Evolutionary conservation across 1,284 basidiomycete genomes (phyloP), one percentile per base, ranked within the genome.

Genomic region (Phellinidium pouzarii): DNA sequence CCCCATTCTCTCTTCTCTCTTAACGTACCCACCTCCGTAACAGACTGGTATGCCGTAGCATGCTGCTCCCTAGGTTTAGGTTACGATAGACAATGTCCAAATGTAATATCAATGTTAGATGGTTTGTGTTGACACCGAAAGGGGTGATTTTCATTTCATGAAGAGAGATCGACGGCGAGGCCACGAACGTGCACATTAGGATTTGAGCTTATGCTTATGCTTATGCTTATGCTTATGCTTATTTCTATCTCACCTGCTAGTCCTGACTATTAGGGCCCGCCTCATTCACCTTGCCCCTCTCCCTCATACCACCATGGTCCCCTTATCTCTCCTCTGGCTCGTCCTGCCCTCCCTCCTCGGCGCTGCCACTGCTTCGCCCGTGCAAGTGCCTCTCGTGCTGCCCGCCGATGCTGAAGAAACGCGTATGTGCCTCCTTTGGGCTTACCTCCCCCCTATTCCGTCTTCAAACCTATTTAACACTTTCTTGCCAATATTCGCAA

Each of bases 261-360:
- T 36, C 27, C 42, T 44, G 14, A 9, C 20, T 26, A 42, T 37
- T 43, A 34, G 38, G 17, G 34, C 14, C 14, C 26, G 12, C n/a
- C 49, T 42, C 27, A 40, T 17, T 29, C 49, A 4, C 44, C 23
- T 19, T 26, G 31, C 43, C 26, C 42, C 41, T 46, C 25, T 14
- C 31, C n/a, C 26, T 29, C 44, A 38, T 19, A 43, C 48, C 47
- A 49, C 41, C 9, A 49, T 50, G 43, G 12, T 45, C 23, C 47
- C 42, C 14, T 8, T 8, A 8, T 2, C 12, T 45, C 41, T 45
- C 4, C 20, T 40, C 20, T 25, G 41, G 8, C 36, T 54, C 36
- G 7, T 44, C 17, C 17, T 45, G 41, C 26, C 47, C 22, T 36
- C 37, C 7, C 42, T 54, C 12, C 29, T 42, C n/a, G 31, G 27